Conservation (phyloP, 176 grass and related monocot genomes). For the Hsuehochloa calcarea region DNA sequence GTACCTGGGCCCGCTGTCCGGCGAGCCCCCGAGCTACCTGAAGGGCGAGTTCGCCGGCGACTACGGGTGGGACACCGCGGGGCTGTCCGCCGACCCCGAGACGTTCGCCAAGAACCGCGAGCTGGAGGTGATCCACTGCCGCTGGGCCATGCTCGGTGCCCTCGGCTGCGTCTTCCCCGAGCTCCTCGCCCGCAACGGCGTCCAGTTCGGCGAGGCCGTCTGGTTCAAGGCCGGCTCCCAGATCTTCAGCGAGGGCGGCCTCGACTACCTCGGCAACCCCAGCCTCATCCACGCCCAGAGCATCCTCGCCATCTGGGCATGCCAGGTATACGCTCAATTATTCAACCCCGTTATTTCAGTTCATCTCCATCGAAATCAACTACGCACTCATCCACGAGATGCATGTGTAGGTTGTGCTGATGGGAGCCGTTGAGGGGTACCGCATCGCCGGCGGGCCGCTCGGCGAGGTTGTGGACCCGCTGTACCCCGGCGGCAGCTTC, state of each 20-base stretch:
- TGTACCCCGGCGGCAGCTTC: conserved; percentile 62
- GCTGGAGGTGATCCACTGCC: conserved; percentile 64
- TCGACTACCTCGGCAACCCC: conserved; percentile 68
- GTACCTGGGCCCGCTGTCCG: conserved; percentile 50
- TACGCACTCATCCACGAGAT: not conserved
- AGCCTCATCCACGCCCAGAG: conserved; percentile 61
- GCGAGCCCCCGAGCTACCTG: conserved; percentile 47
- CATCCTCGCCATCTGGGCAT: conserved; percentile 67
- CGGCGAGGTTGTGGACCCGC: conserved; percentile 57
- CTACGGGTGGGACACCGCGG: conserved; percentile 60
- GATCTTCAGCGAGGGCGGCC: conserved; percentile 63
- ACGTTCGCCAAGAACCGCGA: conserved; percentile 69
- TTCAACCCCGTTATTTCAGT: not conserved
- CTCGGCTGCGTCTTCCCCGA: conserved; percentile 66
- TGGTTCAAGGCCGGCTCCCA: conserved; percentile 69
- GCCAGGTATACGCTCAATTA: not conserved
- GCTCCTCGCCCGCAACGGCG: conserved; percentile 53
- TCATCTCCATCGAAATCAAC: not conserved
- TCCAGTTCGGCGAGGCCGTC: conserved; percentile 65
- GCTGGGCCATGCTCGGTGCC: conserved; percentile 67
- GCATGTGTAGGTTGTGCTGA: conserved; percentile 41
- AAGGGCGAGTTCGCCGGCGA: conserved; percentile 60
- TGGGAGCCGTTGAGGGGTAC: conserved; percentile 82
- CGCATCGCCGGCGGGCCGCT: conserved; percentile 63
- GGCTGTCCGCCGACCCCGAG: conserved; percentile 56